phyloP scores from a whole-genome alignment of 139 green algal species.

The Prasinococcaceae sp. region DNA sequence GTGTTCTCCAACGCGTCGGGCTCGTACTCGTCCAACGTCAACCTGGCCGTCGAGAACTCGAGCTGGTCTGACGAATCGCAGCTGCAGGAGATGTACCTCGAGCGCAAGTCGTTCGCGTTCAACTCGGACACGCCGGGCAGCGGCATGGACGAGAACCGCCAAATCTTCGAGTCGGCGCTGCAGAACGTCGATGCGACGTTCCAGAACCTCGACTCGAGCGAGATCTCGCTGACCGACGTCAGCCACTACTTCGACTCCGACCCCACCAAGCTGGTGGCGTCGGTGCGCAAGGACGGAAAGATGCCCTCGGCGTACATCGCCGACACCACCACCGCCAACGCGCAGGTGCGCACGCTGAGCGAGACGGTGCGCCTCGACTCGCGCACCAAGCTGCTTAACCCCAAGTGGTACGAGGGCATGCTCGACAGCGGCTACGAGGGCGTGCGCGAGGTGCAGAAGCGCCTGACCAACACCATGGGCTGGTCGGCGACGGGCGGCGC shows the following conservation, averaged over 20 bases:
- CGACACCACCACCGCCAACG: constrained; percentile 98
- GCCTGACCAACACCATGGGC: constrained; percentile 98
- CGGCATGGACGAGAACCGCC: constrained; percentile 70
- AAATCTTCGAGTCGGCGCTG: constrained; percentile 87
- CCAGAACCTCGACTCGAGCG: constrained; percentile 94
- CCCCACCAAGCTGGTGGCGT: constrained; percentile 95
- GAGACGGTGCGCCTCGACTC: constrained; percentile 94
- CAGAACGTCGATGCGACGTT: constrained; percentile 97
- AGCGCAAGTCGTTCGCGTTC: constrained; percentile 95
- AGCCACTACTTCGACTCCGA: constrained; percentile 96
- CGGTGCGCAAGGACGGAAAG: constrained; percentile 72
- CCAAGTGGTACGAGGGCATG: constrained; percentile 99
- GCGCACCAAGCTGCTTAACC: constrained; percentile 98
- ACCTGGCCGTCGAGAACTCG: constrained; percentile 95
- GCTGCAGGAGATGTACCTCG: constrained; percentile 66
- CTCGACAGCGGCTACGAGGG: constrained; percentile 87
- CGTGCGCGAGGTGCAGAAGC: constrained; percentile 99
- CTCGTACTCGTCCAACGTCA: constrained; percentile 96
- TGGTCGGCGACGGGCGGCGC: constrained; percentile 74
- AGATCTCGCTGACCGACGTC: constrained; percentile 96
- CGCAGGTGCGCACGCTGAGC: constrained; percentile 81
- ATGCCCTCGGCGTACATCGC: constrained; percentile 83
- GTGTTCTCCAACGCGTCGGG: constrained; percentile 92
- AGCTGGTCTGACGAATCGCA: constrained; percentile 90
- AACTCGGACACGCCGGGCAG: constrained; percentile 82